Evolutionary conservation across 805 yeast species (phyloP).

Genomic region (Candida easanensis): DNA sequence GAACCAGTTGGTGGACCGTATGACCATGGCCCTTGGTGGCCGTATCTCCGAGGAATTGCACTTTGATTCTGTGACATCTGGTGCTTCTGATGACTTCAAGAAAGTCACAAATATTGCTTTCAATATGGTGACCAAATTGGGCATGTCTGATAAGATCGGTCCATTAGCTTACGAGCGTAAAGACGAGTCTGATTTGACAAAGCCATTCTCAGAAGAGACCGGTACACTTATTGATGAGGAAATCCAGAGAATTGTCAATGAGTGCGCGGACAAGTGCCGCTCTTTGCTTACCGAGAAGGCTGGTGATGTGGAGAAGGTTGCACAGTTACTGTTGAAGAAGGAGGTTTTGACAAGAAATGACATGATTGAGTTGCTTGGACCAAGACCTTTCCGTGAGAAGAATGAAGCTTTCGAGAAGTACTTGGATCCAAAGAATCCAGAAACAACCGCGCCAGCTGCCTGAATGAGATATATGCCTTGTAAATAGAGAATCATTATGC

Average conservation of each 20-base stretch:
- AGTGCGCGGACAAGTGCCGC: conserved; percentile 70
- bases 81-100: conserved; percentile 95
- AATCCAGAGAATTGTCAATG: conserved; percentile 72
- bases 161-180: conserved; percentile 66
- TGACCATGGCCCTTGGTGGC: conserved; percentile 98
- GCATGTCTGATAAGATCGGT: conserved; percentile 90
- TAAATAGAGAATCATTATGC: background rate
- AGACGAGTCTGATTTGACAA: conserved; percentile 64
- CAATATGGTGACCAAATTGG: conserved; percentile 87
- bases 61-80: conserved; percentile 88
- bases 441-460: conserved; percentile 3
- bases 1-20: conserved; percentile 78
- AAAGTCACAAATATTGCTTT: conserved; percentile 93
- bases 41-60: conserved; percentile 94
- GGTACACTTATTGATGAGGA: conserved; percentile 79
- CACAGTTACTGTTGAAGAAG: conserved; percentile 78
- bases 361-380: conserved; percentile 85
- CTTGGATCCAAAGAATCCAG: conserved; percentile 32
- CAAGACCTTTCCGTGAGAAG: conserved; percentile 86
- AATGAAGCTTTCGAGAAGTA: conserved; percentile 90
- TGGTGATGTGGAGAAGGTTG: conserved; percentile 79
- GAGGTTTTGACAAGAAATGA: conserved; percentile 94
- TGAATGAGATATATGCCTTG: background rate
- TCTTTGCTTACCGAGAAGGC: conserved; percentile 64
- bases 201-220: conserved; percentile 88